Evolutionary conservation across 2,329 filamentous ascomycete species (phyloP), one percentile per base, ranked within the genome.

Genomic region (Tolypocladium ophioglossoides): DNA sequence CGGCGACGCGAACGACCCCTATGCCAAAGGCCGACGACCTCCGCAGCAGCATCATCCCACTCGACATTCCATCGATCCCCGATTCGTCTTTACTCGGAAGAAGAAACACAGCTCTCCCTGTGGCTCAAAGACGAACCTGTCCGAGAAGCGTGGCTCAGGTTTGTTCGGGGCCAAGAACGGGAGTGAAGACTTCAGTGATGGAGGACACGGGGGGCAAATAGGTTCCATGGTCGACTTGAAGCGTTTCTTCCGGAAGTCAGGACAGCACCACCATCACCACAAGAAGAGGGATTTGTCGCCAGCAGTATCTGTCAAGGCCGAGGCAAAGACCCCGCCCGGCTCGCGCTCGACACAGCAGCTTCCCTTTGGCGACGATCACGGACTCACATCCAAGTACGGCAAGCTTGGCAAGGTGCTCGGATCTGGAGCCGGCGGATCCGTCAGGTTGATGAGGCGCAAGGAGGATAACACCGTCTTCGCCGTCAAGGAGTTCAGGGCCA

Each of bases 141-240:
- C 76, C 35, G 78, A 84, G 22, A 84, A 82, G 63, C 75, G 78
- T 18, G 72, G 72, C 49, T 78, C 78, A 0, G 71, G 66, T n/a
- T 59, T 69, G 11, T 71, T 70, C 52, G 61, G 63, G 18, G 55
- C 56, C 59, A 69, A 69, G 67, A 58, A 66, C 65, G 60, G 66
- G 73, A 39, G 72, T 73, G 53, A 72, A 20, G 66, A 65, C 24
- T 53, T 59, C 2, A 58, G 59, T 9, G 65, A 62, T 16, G 66
- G 69, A 44, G 64, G 63, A 27, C 51, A 56, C 44, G 55, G 61
- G 20, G 59, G 63, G 24, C 63, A 65, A n/a, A 83, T 89, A 56
- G 84, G 87, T 24, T 96, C 94, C 6, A 97, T 97, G 87, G 86
- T 88, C 4, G 92, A 97, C 63, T 72, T 99, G 57, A 96, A 96